A percentile compares a stretch with the other conserved stretches of the same genome.
phyloP scores from a whole-genome alignment of 768 basidiomycete genomes.

The Trametes cingulata region DNA sequence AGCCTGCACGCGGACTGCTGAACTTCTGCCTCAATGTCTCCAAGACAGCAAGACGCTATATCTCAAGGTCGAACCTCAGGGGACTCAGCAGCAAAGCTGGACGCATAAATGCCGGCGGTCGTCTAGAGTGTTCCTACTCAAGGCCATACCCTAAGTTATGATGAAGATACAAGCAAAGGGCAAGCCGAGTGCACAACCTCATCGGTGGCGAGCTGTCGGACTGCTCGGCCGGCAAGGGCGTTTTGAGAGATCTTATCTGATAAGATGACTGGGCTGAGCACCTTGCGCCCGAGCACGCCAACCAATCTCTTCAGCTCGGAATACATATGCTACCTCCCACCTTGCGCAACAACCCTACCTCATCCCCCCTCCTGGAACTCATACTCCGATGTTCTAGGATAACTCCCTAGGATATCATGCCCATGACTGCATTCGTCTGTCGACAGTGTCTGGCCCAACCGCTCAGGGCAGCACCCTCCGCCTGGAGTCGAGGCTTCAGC shows the following conservation, averaged over 20 bases:
- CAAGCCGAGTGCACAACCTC: too few species aligned
- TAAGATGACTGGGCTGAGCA: neutral
- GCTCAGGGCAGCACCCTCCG: neutral
- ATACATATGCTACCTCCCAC: constrained; percentile 3
- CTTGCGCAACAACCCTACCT: neutral
- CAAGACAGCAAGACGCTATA: too few species aligned
- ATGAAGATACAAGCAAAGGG: too few species aligned
- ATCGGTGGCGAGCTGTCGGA: too few species aligned
- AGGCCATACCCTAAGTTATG: too few species aligned
- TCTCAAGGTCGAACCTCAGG: too few species aligned
- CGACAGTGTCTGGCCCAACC: constrained; percentile 10
- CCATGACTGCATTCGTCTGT: constrained; percentile 3
- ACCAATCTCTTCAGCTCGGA: constrained; percentile 3
- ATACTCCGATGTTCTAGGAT: neutral
- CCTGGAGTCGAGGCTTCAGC: neutral
- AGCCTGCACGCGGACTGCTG: too few species aligned
- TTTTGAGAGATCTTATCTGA: constrained; percentile 16
- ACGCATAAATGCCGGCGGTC: too few species aligned
- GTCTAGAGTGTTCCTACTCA: too few species aligned
- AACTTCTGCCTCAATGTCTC: too few species aligned
- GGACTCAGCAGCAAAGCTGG: too few species aligned
- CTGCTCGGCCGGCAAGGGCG: too few species aligned
- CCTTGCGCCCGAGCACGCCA: constrained; percentile 5
- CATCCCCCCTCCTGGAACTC: neutral
- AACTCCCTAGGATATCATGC: neutral